phyloP scores from a whole-genome alignment of 805 yeast species.

The Hanseniaspora nectarophila region DNA sequence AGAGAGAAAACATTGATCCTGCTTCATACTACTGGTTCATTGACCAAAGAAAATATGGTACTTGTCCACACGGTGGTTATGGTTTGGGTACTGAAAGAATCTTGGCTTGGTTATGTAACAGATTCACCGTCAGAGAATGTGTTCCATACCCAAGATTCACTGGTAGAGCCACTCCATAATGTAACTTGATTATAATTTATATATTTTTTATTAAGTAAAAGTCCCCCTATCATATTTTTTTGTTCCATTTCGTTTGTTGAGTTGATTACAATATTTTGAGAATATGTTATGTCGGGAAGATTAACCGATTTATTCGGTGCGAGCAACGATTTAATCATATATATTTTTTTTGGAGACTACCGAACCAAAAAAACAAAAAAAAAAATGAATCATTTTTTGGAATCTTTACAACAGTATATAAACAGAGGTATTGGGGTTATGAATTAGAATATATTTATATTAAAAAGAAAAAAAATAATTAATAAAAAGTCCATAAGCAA shows the following conservation, averaged over 20 bases:
- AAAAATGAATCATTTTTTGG: no score
- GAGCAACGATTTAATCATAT: no score
- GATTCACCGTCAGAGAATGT: conserved; percentile 97
- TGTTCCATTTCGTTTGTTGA: background rate
- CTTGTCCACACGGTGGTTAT: conserved; percentile 98
- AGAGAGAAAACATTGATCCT: conserved; percentile 79
- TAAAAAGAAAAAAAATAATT: background rate
- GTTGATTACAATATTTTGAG: no score
- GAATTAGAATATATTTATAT: no score
- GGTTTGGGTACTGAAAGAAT: conserved; percentile 98
- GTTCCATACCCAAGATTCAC: conserved; percentile 94
- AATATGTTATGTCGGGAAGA: background rate
- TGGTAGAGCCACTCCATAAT: conserved; percentile 91
- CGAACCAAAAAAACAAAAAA: no score
- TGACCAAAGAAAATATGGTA: conserved; percentile 93
- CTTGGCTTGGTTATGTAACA: conserved; percentile 93
- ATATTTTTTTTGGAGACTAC: no score
- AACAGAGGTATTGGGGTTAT: no score
- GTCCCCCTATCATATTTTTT: no score
- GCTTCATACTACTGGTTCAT: conserved; percentile 89
- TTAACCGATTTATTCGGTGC: background rate
- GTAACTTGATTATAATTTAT: background rate
- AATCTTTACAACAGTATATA: no score
- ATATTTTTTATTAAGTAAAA: no score
- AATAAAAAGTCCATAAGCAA: background rate